phyloP scores from a whole-genome alignment of 805 yeast species.

The Yamadazyma phyllophila region DNA sequence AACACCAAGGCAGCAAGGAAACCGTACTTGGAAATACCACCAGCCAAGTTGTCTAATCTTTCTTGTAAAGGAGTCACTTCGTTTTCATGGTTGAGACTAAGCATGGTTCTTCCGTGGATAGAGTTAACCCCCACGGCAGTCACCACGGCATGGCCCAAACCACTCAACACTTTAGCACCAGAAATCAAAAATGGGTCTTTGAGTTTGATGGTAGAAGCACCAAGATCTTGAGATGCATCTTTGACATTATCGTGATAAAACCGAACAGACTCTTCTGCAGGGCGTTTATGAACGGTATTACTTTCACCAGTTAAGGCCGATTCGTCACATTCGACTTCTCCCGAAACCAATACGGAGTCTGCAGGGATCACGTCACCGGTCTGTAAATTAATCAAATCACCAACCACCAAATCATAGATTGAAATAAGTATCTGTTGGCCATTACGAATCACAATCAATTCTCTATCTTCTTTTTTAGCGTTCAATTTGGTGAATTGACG shows the following conservation, averaged over 20 bases:
- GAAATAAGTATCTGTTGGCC: constrained; percentile 68
- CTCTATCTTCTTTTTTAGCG: constrained; percentile 82
- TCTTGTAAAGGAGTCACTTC: constrained; percentile 89
- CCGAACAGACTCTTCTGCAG: constrained; percentile 38
- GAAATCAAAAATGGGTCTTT: constrained; percentile 86
- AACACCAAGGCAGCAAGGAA: constrained; percentile 79
- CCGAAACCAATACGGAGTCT: constrained; percentile 72
- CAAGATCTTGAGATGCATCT: constrained; percentile 36
- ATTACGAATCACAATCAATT: constrained; percentile 70
- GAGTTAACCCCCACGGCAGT: constrained; percentile 91
- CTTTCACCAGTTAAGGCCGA: constrained; percentile 93
- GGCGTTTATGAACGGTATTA: constrained; percentile 67
- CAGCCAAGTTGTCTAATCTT: constrained; percentile 79
- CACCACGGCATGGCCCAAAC: constrained; percentile 80
- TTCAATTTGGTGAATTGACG: constrained; percentile 86
- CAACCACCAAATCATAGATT: constrained; percentile 75
- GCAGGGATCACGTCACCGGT: constrained; percentile 96
- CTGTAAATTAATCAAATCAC: constrained; percentile 77
- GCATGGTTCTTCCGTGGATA: constrained; percentile 88
- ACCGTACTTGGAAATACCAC: constrained; percentile 94
- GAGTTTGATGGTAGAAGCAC: constrained; percentile 37
- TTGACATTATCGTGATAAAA: constrained; percentile 26
- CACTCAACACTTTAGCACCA: constrained; percentile 84
- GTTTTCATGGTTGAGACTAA: constrained; percentile 68
- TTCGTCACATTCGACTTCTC: constrained; percentile 87